Base-by-base conservation (phyloP, 2,329 filamentous ascomycete species). In the Dothistroma pini region DNA sequence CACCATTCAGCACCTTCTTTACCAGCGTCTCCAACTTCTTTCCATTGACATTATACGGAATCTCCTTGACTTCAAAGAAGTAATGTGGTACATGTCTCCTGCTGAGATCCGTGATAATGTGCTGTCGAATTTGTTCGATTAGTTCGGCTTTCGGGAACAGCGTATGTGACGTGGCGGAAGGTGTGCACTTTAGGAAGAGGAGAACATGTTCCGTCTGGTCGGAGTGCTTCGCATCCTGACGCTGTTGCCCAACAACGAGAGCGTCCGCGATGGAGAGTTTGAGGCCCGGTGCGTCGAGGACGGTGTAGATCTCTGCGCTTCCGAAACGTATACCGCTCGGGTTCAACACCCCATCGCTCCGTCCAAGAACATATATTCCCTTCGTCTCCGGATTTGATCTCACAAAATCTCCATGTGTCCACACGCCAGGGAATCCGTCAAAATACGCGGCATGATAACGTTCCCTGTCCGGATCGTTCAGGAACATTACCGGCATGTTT, bases 341-440 rank as follows among this genome's bases (percentile, higher is more conserved):
- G 70, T 93, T 93, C 55, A 93, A 76, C 3, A 93, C 89, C 10
- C 89, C 89, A 69, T 93, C 90, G 7, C 79, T 57, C 16, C 44
- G 32, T 0, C 89, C 88, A 0, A 90, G 80, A 69, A 91, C 88
- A 7, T 83, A 71, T 7, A 90, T 72, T 38, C 84, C 82, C 8
- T 84, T 83, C 0, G 89, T 92, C 4, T 75, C 65, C 0, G 89
- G 89, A 69, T 92, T 85, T 14, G 88, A 77, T 44, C 83, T 81
- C 68, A 89, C 86, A 71, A 91, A 92, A 70, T 93, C 90, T 29
- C 89, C 89, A 66, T 93, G 90, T 0, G 89, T 88, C 90, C 90
- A 93, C 1, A 89, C 88, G 59, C 84, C 67, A 8, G 75, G 73
- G 56, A 77, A 79, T 3, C 76, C 73, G 47, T 68, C 73, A 61